Conservation (phyloP, 257 asterid species). For the Knoxia roxburghii region DNA sequence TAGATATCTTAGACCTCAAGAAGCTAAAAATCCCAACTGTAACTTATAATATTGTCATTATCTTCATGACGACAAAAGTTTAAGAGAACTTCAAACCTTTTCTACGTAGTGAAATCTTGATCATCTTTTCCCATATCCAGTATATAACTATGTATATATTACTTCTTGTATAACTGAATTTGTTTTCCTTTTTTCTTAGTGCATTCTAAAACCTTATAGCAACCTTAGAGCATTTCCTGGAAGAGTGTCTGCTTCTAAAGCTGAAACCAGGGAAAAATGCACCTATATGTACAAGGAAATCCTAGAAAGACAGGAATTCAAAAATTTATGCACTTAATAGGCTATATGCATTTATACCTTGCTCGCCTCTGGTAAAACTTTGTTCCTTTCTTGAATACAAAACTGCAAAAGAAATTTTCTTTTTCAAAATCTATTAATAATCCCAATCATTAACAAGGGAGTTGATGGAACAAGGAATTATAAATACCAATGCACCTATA, state of each 20-base stretch:
- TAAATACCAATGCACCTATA: constrained; percentile 38
- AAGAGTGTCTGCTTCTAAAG: not conserved
- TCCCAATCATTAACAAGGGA: not conserved
- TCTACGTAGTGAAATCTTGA: not conserved
- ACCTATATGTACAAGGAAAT: not conserved
- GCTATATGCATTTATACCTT: constrained; percentile 37
- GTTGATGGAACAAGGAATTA: too few relatives aligned
- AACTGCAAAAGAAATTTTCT: constrained; percentile 40
- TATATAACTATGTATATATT: not conserved
- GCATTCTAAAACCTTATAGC: not conserved
- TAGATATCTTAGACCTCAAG: not conserved
- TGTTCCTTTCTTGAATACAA: constrained; percentile 62
- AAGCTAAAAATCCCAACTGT: not conserved
- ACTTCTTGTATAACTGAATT: not conserved
- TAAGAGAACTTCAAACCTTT: not conserved
- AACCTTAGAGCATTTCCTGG: not conserved
- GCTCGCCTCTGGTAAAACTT: constrained; percentile 78
- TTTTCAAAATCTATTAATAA: too few relatives aligned
- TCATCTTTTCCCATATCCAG: not conserved
- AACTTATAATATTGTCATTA: not conserved
- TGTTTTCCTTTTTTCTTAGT: not conserved
- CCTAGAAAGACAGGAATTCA: not conserved
- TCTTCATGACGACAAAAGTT: not conserved
- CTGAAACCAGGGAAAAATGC: not conserved
- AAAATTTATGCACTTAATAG: not conserved